Base-by-base conservation (phyloP, 192 early-diverging fungal species). In the Linderina pennispora region DNA sequence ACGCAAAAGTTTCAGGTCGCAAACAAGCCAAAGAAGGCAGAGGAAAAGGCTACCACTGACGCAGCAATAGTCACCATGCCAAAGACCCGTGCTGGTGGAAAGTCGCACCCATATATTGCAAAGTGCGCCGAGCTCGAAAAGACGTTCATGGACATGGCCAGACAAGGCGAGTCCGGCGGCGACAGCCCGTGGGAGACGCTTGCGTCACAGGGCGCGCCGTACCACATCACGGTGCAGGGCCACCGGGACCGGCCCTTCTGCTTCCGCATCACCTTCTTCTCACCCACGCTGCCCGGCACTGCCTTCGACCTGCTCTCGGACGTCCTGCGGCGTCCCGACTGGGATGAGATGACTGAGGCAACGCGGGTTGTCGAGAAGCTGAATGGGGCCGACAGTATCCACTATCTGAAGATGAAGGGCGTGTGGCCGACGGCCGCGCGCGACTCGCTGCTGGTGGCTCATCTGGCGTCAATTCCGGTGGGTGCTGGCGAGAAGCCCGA, bases 391-490 rank as follows among this genome's bases (percentile, higher is more conserved):
- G 64, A 70, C 28, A 34, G 48, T 3, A 61, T 76, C 32, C 59
- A 67, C 41, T 76, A 76, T 28, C 21, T 76, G 31, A 66, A 63
- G 45, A 60, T 53, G 45, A 71, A 67, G 23, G 50, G 63, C 7
- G 50, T 71, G 17, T 76, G 74, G 74, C 74, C 74, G 4, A 71
- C 67, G 0, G 48, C 74, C 23, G 59, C 63, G 3, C 58, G 74
- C 34, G 74, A 76, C 50, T 62, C 61, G 31, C 40, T 65, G 1
- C 52, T 76, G 32, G 23, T 76, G 14, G 55, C 74, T 10, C 74
- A 66, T 21, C 43, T 64, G 17, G 40, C 58, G 3, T 19, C 43
- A 3, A 37, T 57, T 10, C 40, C 48, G 11, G 21, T 47, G n/a
- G 40, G 38, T 15, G 25, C 23, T 15, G 36, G 13, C 8, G 40